A percentile compares a stretch with the other conserved stretches of the same genome.
These are phyloP conservation scores for Neospora caninum DNA, from an alignment of 169 alveolate genomes.

Conservation along the genomic window DNA sequence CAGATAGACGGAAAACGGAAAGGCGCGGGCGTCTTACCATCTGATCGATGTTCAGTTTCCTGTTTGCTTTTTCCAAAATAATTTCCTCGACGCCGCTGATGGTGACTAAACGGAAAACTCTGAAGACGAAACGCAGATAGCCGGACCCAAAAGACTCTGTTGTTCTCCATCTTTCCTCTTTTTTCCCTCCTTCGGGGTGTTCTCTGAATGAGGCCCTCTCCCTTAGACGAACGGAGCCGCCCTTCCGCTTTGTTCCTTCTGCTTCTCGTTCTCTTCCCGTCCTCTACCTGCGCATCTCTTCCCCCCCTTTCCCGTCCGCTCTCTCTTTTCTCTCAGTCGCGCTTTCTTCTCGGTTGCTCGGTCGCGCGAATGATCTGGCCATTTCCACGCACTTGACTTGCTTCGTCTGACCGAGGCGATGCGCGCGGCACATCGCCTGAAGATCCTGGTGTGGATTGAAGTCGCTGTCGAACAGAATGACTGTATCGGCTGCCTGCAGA, in stretches of 20 bases:
- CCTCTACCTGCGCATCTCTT: background rate
- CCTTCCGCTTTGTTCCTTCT: background rate
- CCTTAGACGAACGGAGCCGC: too few relatives aligned
- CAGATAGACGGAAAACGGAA: too few relatives aligned
- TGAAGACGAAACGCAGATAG: background rate
- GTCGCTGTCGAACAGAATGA: constrained; percentile 93
- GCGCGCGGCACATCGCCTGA: constrained; percentile 94
- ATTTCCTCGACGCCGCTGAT: constrained; percentile 91
- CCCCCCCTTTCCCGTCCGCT: background rate
- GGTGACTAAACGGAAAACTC: constrained; percentile 73
- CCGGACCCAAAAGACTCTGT: background rate
- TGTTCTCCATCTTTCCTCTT: background rate
- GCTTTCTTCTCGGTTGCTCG: too few relatives aligned
- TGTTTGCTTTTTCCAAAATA: constrained; percentile 88
- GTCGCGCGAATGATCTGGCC: too few relatives aligned
- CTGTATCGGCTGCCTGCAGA: constrained; percentile 96
- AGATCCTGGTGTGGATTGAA: constrained; percentile 92
- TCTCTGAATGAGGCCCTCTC: too few relatives aligned
- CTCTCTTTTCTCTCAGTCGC: background rate
- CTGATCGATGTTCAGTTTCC: constrained; percentile 91
- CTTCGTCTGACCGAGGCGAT: constrained; percentile 93
- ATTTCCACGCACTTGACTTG: constrained; percentile 80
- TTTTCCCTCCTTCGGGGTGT: too few relatives aligned
- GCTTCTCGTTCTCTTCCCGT: background rate
- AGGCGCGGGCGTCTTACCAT: constrained; percentile 71